Percentiles rank a stretch among this genome's conserved stretches.
These are phyloP conservation scores for Solanum appendiculatum DNA, from an alignment of 257 asterid species.

Conservation along the genomic window DNA sequence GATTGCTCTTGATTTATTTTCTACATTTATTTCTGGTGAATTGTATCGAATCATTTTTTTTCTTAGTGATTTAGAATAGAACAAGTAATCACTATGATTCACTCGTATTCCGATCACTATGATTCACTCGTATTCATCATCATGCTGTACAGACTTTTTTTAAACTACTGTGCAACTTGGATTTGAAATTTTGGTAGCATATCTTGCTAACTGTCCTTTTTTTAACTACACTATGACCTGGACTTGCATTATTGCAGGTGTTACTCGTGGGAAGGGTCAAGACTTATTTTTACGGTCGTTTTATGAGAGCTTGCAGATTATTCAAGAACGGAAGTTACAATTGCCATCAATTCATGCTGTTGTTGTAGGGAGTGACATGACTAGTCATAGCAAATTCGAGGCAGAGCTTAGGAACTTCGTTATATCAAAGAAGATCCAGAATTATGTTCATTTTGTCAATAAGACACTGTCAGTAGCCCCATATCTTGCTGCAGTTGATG, in stretches of 20 bases:
- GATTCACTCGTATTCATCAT: background rate
- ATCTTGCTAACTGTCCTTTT: background rate
- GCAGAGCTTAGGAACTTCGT: slow-evolving; percentile 72
- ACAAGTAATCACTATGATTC: too few relatives aligned
- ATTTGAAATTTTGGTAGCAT: background rate
- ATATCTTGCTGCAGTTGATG: slow-evolving; percentile 78
- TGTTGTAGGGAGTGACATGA: slow-evolving; percentile 87
- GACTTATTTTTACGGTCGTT: slow-evolving; percentile 82
- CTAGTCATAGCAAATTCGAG: slow-evolving; percentile 76
- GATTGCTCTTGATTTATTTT: background rate
- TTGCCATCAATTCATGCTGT: slow-evolving; percentile 70
- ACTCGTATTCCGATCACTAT: background rate
- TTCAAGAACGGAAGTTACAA: slow-evolving; percentile 52
- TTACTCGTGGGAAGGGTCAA: slow-evolving; percentile 97
- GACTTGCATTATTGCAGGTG: slow-evolving; percentile 48
- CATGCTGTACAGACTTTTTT: background rate
- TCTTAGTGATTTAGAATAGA: too few relatives aligned
- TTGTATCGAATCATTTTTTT: too few relatives aligned
- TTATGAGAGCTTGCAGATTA: slow-evolving; percentile 62
- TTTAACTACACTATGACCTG: slow-evolving; percentile 6
- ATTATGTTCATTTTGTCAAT: slow-evolving; percentile 73
- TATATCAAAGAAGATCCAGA: slow-evolving; percentile 52
- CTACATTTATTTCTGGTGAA: background rate
- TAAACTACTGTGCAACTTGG: background rate
- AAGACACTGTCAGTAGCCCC: slow-evolving; percentile 89